These are phyloP conservation scores for Moringa oleifera DNA, from an alignment of 345 rosid genomes.

Conservation along the genomic window DNA sequence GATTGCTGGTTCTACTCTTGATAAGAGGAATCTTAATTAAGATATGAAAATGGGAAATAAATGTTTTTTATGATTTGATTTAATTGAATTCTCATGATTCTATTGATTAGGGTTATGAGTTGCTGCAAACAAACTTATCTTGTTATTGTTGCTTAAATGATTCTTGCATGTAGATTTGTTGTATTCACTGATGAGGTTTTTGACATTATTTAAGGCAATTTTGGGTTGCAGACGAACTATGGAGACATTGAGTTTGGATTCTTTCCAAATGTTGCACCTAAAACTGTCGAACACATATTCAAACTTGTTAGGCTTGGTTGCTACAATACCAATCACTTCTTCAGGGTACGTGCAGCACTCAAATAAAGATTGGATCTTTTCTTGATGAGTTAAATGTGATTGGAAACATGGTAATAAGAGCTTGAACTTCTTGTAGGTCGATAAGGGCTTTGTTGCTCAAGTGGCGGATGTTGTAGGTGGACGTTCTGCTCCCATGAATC, in stretches of 20 bases:
- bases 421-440: slow-evolving; percentile 48
- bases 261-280: slow-evolving; percentile 81
- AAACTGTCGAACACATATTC: slow-evolving; percentile 86
- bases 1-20: background rate
- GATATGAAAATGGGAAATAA: too few species aligned
- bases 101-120: background rate
- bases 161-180: background rate
- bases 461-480: slow-evolving; percentile 86
- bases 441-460: slow-evolving; percentile 95
- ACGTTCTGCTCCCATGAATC: slow-evolving; percentile 85
- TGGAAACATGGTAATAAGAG: background rate
- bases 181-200: background rate
- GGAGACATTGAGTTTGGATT: slow-evolving; percentile 95
- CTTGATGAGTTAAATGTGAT: background rate
- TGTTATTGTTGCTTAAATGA: background rate
- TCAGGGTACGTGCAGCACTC: slow-evolving; percentile 52
- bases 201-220: background rate
- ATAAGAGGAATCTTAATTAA: too few species aligned
- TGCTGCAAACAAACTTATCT: background rate
- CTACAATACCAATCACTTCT: slow-evolving; percentile 86
- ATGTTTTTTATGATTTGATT: too few species aligned
- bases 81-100: too few species aligned
- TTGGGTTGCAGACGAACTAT: slow-evolving; percentile 54
- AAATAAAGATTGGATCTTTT: background rate
- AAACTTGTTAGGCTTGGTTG: slow-evolving; percentile 92